Evolutionary conservation across 768 basidiomycete genomes (phyloP).

Genomic region (Mycena pura): DNA sequence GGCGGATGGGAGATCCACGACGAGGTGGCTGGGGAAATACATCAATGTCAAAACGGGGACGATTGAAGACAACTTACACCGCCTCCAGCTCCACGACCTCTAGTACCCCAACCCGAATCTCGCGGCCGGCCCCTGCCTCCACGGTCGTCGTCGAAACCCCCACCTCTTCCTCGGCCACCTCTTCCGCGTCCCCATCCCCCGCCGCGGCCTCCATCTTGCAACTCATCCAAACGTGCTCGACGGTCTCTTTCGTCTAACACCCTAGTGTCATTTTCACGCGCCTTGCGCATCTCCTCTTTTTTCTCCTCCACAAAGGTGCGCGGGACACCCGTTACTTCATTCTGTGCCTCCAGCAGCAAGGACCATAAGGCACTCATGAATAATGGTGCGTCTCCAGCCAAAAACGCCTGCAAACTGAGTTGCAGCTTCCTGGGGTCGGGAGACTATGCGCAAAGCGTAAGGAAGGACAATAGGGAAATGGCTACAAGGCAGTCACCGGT

Average conservation of each 20-base stretch:
- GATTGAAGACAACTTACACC: conserved; percentile 35
- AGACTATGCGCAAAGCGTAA: not conserved
- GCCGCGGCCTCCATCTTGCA: conserved; percentile 65
- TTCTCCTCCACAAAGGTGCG: conserved; percentile 90
- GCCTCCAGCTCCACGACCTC: conserved; percentile 60
- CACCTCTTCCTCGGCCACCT: conserved; percentile 56
- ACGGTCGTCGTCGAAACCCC: conserved; percentile 54
- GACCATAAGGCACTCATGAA: conserved; percentile 94
- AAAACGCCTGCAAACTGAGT: conserved; percentile 91
- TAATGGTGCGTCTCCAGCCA: conserved; percentile 81
- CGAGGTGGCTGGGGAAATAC: conserved; percentile 45
- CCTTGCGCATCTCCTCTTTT: conserved; percentile 87
- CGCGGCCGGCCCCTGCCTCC: conserved; percentile 52
- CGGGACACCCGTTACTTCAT: conserved; percentile 87
- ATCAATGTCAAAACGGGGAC: not conserved
- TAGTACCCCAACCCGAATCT: conserved; percentile 73
- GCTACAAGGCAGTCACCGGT: conserved; percentile 80
- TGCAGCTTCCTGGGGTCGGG: conserved; percentile 97
- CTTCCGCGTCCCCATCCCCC: conserved; percentile 64
- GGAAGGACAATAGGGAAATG: not conserved
- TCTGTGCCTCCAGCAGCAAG: conserved; percentile 92
- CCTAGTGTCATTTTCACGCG: conserved; percentile 65
- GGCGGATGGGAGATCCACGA: conserved; percentile 56
- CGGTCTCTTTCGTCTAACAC: conserved; percentile 77
- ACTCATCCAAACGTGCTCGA: conserved; percentile 70